Percentiles rank a stretch among this genome's conserved stretches.
These are phyloP conservation scores for Colletotrichum navitas DNA, from an alignment of 2,329 filamentous ascomycete genomes.

Conservation along the genomic window DNA sequence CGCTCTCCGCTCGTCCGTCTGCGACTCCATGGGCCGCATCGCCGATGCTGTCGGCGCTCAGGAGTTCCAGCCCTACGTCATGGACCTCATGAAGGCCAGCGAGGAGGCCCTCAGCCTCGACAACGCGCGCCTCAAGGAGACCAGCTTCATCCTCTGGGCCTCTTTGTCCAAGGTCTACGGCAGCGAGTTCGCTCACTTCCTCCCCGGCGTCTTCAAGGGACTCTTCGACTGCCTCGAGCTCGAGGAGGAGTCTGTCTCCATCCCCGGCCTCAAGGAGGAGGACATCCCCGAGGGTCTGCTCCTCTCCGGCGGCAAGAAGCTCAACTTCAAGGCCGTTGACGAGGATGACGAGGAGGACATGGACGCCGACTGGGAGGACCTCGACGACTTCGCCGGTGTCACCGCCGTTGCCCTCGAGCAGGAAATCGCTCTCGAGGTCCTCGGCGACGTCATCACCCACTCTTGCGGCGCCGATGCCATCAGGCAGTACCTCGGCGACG, in stretches of 20 bases:
- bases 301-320: slow-evolving; percentile 83
- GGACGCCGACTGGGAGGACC: slow-evolving; percentile 83
- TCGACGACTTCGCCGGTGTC: slow-evolving; percentile 85
- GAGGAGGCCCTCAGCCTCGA: slow-evolving; percentile 91
- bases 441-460: slow-evolving; percentile 92
- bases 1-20: slow-evolving; percentile 88
- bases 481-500: slow-evolving; percentile 88
- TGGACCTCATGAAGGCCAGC: slow-evolving; percentile 90
- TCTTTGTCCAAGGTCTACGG: slow-evolving; percentile 94
- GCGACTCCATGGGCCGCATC: slow-evolving; percentile 94
- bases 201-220: slow-evolving; percentile 81
- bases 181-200: slow-evolving; percentile 83
- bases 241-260: slow-evolving; percentile 87
- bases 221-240: slow-evolving; percentile 89
- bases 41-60: slow-evolving; percentile 87
- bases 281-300: slow-evolving; percentile 72
- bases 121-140: slow-evolving; percentile 92
- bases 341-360: slow-evolving; percentile 69
- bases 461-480: slow-evolving; percentile 80
- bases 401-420: slow-evolving; percentile 95
- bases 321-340: slow-evolving; percentile 76
- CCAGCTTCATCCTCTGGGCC: slow-evolving; percentile 97
- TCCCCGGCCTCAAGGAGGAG: slow-evolving; percentile 74
- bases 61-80: slow-evolving; percentile 90
- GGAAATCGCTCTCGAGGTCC: slow-evolving; percentile 94